Percentiles rank a stretch among this genome's conserved stretches.
Evolutionary conservation across 441 rosid species (phyloP).

Genomic region (Omphalea diandra): DNA sequence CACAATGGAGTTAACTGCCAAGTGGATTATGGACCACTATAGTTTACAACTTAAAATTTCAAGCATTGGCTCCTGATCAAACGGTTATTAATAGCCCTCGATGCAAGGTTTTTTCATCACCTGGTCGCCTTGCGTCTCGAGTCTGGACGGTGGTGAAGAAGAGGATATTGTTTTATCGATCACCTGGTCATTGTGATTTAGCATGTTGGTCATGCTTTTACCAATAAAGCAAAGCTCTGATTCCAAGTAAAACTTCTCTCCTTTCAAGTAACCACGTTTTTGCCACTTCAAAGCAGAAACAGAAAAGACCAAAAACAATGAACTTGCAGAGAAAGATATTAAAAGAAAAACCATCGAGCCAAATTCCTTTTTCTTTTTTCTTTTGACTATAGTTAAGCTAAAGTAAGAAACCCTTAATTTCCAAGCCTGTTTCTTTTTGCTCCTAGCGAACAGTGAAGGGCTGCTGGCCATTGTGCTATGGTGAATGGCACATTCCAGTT

Average conservation of each 20-base stretch:
- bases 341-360: not conserved
- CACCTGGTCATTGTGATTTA: slow-evolving; percentile 17
- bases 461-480: not conserved
- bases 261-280: not conserved
- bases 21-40: too few species aligned
- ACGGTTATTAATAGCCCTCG: not conserved
- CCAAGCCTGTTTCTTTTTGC: slow-evolving; percentile 1
- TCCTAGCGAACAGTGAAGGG: not conserved
- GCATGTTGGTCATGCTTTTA: slow-evolving; percentile 24
- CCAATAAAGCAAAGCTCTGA: slow-evolving; percentile 20
- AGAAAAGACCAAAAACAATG: not conserved
- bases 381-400: slow-evolving; percentile 2
- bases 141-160: too few species aligned
- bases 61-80: too few species aligned
- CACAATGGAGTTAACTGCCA: too few species aligned
- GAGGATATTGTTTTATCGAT: too few species aligned
- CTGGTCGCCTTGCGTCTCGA: too few species aligned
- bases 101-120: too few species aligned
- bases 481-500: slow-evolving; percentile 28
- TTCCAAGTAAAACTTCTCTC: not conserved
- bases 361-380: not conserved
- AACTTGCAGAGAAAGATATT: not conserved
- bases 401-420: slow-evolving; percentile 10
- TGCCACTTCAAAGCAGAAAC: slow-evolving; percentile 9
- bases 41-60: too few species aligned